Percentiles rank a stretch among this genome's conserved stretches.
Evolutionary conservation across 176 grass and related monocot genomes (phyloP).

Genomic region (Oryza glaberrima): DNA sequence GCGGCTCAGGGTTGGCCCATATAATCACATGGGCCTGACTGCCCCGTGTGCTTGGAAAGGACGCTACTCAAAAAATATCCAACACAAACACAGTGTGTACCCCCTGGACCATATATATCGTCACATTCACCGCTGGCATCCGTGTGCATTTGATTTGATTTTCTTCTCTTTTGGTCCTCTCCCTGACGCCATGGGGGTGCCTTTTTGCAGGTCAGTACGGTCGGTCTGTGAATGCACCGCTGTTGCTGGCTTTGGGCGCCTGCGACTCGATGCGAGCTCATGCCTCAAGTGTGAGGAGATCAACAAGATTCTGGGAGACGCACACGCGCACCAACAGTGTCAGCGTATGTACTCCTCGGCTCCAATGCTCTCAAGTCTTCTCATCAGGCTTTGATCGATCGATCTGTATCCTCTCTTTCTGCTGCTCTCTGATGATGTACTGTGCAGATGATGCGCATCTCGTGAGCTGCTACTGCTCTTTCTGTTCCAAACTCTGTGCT

Average conservation of each 20-base stretch:
- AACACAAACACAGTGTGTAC: neutral
- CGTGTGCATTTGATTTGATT: conserved; percentile 19
- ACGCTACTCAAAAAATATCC: neutral
- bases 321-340: neutral
- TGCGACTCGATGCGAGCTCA: neutral
- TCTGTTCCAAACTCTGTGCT: neutral
- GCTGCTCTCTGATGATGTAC: neutral
- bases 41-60: neutral
- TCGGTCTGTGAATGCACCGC: neutral
- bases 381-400: too few relatives aligned
- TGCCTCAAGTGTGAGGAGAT: neutral
- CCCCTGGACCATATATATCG: neutral
- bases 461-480: neutral
- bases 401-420: neutral
- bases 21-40: neutral
- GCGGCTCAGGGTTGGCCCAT: neutral
- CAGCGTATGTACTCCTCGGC: neutral
- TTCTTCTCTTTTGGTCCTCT: neutral
- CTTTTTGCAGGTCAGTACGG: conserved; percentile 14
- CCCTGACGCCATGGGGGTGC: neutral
- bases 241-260: neutral
- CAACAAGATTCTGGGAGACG: neutral
- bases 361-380: neutral
- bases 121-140: neutral
- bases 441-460: neutral